Conservation (phyloP, 2,329 filamentous ascomycete genomes). For the Metarhizium humberi region DNA sequence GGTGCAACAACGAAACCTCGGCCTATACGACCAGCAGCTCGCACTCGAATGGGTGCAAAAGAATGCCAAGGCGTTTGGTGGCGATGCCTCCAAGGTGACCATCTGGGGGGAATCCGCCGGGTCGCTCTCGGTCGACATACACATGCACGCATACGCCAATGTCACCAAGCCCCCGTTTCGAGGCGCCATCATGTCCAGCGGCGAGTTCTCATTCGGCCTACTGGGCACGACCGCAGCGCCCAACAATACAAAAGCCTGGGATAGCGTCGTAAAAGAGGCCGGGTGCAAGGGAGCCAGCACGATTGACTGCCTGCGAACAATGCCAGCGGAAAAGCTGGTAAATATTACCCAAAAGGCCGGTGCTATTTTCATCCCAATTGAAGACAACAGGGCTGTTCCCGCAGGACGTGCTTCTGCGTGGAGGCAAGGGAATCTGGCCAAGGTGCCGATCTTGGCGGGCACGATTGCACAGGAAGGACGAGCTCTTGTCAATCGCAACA, state of each 20-base stretch:
- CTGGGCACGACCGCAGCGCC: not conserved
- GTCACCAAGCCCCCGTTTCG: constrained; percentile 12
- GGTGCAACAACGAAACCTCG: constrained; percentile 22
- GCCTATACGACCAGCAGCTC: constrained; percentile 17
- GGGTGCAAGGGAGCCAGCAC: too few relatives aligned
- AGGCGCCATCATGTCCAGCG: constrained; percentile 18
- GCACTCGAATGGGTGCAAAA: constrained; percentile 17
- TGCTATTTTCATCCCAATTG: not conserved
- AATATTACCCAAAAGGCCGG: constrained; percentile 5
- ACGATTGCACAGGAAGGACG: constrained; percentile 17
- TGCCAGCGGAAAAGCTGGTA: constrained; percentile 7
- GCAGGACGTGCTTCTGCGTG: constrained; percentile 11
- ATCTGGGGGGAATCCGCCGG: constrained; percentile 21
- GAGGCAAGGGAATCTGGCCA: constrained; percentile 8
- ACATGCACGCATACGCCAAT: constrained; percentile 13
- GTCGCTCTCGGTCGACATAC: constrained; percentile 21
- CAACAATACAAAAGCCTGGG: too few relatives aligned
- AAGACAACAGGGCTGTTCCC: constrained; percentile 7
- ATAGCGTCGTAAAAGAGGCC: too few relatives aligned
- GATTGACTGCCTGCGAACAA: too few relatives aligned
- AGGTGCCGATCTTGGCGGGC: constrained; percentile 16
- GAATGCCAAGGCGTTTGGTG: constrained; percentile 18
- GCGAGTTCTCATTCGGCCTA: constrained; percentile 17
- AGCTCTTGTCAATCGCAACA: constrained; percentile 12
- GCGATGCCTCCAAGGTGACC: constrained; percentile 15